phyloP scores from a whole-genome alignment of 176 grass and related monocot species.

The Poa pratensis region DNA sequence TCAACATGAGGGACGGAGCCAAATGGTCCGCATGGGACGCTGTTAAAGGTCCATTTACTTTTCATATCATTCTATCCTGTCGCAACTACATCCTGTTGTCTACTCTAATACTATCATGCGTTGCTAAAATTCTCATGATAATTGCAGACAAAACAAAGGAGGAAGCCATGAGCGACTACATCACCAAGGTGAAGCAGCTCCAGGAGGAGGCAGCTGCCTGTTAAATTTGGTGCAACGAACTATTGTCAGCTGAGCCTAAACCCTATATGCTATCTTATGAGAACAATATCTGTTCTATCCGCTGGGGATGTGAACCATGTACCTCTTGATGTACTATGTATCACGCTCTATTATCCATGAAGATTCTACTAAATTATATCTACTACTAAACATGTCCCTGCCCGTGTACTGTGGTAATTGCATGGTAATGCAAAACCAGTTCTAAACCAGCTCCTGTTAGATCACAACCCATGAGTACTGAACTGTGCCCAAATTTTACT shows the following conservation, averaged over 20 bases:
- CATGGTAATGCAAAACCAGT: neutral
- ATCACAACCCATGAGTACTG: slow-evolving; percentile 11
- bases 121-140: slow-evolving; percentile 16
- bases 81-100: neutral
- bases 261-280: slow-evolving; percentile 28
- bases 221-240: slow-evolving; percentile 29
- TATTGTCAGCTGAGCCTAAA: slow-evolving; percentile 22
- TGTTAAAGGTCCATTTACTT: slow-evolving; percentile 62
- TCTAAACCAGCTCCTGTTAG: neutral
- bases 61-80: neutral
- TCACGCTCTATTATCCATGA: neutral
- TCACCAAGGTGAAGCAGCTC: slow-evolving; percentile 88
- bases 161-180: slow-evolving; percentile 81
- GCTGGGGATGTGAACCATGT: slow-evolving; percentile 47
- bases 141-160: slow-evolving; percentile 69
- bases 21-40: slow-evolving; percentile 94
- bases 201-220: slow-evolving; percentile 54
- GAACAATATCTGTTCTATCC: slow-evolving; percentile 25
- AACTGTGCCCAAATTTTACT: neutral
- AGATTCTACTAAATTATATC: slow-evolving; percentile 20
- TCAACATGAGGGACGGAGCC: slow-evolving; percentile 56
- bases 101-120: neutral
- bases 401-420: neutral
- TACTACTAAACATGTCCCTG: neutral
- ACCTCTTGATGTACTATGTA: neutral